Base-by-base conservation (phyloP, 192 early-diverging fungal genomes). In the Gonapodya sp. region DNA sequence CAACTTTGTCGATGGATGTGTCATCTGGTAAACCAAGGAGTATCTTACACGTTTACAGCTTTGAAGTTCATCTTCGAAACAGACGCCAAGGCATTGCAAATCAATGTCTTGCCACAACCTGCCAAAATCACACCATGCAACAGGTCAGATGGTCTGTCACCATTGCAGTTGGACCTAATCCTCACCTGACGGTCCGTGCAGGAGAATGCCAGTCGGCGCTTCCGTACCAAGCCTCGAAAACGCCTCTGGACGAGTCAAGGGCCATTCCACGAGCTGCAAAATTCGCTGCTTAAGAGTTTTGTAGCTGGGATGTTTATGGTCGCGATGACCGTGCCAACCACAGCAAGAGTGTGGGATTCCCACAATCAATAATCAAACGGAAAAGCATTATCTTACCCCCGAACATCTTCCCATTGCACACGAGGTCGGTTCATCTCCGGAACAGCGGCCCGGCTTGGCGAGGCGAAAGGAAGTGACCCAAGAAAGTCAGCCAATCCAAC, bases 31-130 rank as follows among this genome's bases (percentile, higher is more conserved):
- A 33, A 73, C 35, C 18, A 73, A 0, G 82, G 36, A 64, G 24
- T 34, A 34, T 82, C 79, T 84, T 90, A 95, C 94, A 91, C 93
- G 80, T 94, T 93, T 32, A 96, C 91, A 16, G 87, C 87, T 64
- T 96, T 95, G 73, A 94, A 94, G 81, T 96, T 99, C 86, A 95
- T 91, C 32, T 85, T 85, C 31, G 92, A 92, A 80, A 91, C 90
- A 24, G 92, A 86, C 0, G 93, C 93, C 36, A 97, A 83, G 2
- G 95, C 93, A 79, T 93, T 90, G 0, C 94, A 94, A 36, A 99
- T 81, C 30, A 91, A 82, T 0, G 96, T 95, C 82, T 99, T 99
- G 37, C 97, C 97, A 81, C 96, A 97, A 24, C 96, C 92, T 94
- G 83, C 16, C 79, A 35, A 37, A 73, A 0, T 18, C 2, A 36